Conservation (phyloP, 257 asterid genomes). For the Solanum clarkiae region DNA sequence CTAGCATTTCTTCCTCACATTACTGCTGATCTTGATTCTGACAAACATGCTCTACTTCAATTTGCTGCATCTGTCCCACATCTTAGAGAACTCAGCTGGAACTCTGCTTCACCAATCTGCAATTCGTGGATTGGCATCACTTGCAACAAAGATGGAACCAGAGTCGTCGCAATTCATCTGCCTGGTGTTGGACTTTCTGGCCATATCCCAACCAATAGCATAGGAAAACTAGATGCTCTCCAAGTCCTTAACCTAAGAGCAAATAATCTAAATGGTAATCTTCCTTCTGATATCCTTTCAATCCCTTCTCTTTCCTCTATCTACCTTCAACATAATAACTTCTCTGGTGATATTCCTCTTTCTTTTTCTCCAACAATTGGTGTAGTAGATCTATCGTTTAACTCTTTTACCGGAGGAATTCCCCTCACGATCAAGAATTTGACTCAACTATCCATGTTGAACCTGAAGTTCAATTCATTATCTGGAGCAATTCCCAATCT, state of each 20-base stretch:
- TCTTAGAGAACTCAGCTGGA: slow-evolving; percentile 59
- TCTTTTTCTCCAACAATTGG: slow-evolving; percentile 33
- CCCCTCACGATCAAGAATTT: slow-evolving; percentile 22
- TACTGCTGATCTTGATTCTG: slow-evolving; percentile 44
- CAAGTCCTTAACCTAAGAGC: slow-evolving; percentile 58
- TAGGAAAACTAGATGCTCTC: slow-evolving; percentile 55
- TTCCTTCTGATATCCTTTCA: slow-evolving; percentile 56
- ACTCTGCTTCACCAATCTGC: slow-evolving; percentile 29
- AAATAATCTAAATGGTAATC: slow-evolving; percentile 45
- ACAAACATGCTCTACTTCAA: slow-evolving; percentile 47
- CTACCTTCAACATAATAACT: slow-evolving; percentile 65
- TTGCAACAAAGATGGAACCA: slow-evolving; percentile 36
- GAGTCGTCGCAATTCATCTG: slow-evolving; percentile 56
- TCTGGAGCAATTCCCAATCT: slow-evolving; percentile 47
- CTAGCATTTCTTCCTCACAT: slow-evolving; percentile 7
- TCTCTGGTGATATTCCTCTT: slow-evolving; percentile 51
- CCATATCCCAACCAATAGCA: slow-evolving; percentile 36
- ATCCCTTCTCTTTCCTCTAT: slow-evolving; percentile 50
- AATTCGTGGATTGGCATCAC: slow-evolving; percentile 64
- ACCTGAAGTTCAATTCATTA: slow-evolving; percentile 44
- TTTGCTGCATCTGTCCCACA: slow-evolving; percentile 56
- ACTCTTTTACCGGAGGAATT: slow-evolving; percentile 52
- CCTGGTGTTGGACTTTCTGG: slow-evolving; percentile 79
- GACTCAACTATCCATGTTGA: slow-evolving; percentile 35
- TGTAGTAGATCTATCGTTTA: slow-evolving; percentile 55